Conservation (phyloP, 2,329 filamentous ascomycete genomes). For the Trichoderma sp. region DNA sequence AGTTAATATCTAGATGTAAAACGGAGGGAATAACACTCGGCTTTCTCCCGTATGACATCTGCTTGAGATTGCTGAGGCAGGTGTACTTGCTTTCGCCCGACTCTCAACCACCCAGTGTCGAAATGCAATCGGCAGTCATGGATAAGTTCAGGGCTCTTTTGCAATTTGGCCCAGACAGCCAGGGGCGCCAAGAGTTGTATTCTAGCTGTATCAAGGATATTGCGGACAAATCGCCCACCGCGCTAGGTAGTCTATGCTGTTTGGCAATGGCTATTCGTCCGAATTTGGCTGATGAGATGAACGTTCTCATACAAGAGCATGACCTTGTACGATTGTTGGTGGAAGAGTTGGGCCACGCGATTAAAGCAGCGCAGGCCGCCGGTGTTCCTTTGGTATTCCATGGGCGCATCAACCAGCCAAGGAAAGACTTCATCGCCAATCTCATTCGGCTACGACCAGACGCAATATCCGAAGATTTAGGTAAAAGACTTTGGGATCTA, state of each 20-base stretch:
- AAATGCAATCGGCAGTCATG: constrained; percentile 62
- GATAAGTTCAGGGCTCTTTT: constrained; percentile 61
- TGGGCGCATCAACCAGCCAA: constrained; percentile 49
- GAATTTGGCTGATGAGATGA: constrained; percentile 50
- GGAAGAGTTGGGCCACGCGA: constrained; percentile 60
- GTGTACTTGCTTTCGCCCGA: constrained; percentile 57
- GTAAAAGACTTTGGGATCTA: constrained; percentile 65
- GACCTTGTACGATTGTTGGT: constrained; percentile 60
- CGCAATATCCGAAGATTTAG: constrained; percentile 60
- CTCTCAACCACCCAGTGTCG: constrained; percentile 54
- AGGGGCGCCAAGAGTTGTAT: constrained; percentile 62
- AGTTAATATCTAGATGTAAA: constrained; percentile 44
- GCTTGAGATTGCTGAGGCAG: constrained; percentile 67
- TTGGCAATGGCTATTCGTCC: constrained; percentile 50
- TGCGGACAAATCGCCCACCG: constrained; percentile 56
- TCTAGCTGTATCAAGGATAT: constrained; percentile 67
- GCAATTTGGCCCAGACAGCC: constrained; percentile 47
- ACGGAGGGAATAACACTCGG: constrained; percentile 34
- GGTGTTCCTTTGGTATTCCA: constrained; percentile 45
- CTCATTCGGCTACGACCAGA: constrained; percentile 61
- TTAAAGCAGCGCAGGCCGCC: constrained; percentile 30
- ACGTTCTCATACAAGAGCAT: constrained; percentile 57
- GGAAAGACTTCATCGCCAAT: constrained; percentile 53
- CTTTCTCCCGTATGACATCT: constrained; percentile 48
- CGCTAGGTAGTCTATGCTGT: constrained; percentile 70